Percentiles rank a stretch among this genome's conserved stretches.
Conservation (phyloP, 805 yeast species). For the Kluyveromyces lactis region DNA sequence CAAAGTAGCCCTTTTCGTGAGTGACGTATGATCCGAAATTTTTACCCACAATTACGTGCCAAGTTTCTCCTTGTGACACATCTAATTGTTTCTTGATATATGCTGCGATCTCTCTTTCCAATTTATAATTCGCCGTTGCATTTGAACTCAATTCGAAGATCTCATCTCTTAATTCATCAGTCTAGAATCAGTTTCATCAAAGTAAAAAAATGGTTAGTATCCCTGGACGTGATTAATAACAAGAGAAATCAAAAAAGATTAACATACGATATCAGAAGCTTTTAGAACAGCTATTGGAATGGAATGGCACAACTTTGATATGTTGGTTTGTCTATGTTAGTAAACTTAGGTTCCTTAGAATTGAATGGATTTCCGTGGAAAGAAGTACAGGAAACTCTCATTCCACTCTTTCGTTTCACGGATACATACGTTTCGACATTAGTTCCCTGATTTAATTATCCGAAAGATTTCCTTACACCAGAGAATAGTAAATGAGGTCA, state of each 20-base stretch:
- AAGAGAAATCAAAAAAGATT: background rate
- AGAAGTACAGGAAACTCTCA: too few relatives aligned
- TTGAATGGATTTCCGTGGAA: too few relatives aligned
- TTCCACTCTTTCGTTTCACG: too few relatives aligned
- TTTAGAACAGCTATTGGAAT: constrained; percentile 17
- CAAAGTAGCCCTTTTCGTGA: constrained; percentile 66
- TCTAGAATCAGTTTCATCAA: constrained; percentile 6
- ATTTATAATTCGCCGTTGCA: constrained; percentile 16
- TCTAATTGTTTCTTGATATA: constrained; percentile 58
- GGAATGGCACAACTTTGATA: too few relatives aligned
- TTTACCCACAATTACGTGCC: constrained; percentile 79
- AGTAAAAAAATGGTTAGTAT: constrained; percentile 5
- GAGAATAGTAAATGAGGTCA: too few relatives aligned
- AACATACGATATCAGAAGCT: constrained; percentile 28
- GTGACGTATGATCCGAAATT: constrained; percentile 75
- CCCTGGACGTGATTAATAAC: background rate
- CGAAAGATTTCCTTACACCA: too few relatives aligned
- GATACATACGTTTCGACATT: too few relatives aligned
- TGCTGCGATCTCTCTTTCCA: constrained; percentile 50
- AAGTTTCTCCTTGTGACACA: constrained; percentile 53
- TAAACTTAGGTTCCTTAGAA: too few relatives aligned
- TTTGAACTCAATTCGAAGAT: constrained; percentile 18
- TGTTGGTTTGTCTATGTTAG: too few relatives aligned
- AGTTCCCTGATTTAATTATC: too few relatives aligned
- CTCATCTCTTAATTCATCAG: constrained; percentile 24